Evolutionary conservation across 176 grass and related monocot genomes (phyloP), one percentile per base, ranked within the genome.

Genomic region (Triticum timopheevii): DNA sequence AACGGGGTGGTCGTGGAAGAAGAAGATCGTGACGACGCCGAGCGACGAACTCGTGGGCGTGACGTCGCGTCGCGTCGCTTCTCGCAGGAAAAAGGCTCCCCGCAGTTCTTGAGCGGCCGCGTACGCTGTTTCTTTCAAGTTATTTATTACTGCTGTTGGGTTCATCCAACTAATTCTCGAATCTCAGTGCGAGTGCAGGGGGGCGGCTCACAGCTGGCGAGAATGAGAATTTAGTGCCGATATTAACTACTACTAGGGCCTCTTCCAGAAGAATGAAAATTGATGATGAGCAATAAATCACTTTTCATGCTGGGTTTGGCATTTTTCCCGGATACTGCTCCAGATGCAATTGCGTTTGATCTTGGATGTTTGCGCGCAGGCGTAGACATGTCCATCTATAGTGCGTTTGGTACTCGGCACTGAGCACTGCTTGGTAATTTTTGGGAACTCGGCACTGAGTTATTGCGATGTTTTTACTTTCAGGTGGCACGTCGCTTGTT

Each of bases 31-130:
- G 42, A 28, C 10, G 76, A 6, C 76, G 5, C 35, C 22, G 25
- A 54, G 27, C 8, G 30, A 19, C 8, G 30, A 77, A 31, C 28
- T 77, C 33, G 73, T 77, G 47, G 54, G 54, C 3, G 74, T 34
- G 47, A 77, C 71, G 45, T 76, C 30, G 25, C 73, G 45, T 76
- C 30, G 25, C 73, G 73, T 76, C 4, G 73, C 73, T 61, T 62
- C 54, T 58, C 28, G 52, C 33, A 62, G 15, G 34, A 8, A 79
- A 79, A 62, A 64, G 77, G n/a, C 28, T 30, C 28, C 28, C 24
- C 39, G 35, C 58, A 63, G 76, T 42, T 64, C 34, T 40, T 64
- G n/a, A 64, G 58, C 77, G 4, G 35, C 77, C 77, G 58, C 77
- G 77, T 78, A 78, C 12, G 17, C 74, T 58, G 2, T 61, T 77